Evolutionary conservation across 2,329 filamentous ascomycete genomes (phyloP), one percentile per base, ranked within the genome.

Genomic region (Meredithiella fracta): DNA sequence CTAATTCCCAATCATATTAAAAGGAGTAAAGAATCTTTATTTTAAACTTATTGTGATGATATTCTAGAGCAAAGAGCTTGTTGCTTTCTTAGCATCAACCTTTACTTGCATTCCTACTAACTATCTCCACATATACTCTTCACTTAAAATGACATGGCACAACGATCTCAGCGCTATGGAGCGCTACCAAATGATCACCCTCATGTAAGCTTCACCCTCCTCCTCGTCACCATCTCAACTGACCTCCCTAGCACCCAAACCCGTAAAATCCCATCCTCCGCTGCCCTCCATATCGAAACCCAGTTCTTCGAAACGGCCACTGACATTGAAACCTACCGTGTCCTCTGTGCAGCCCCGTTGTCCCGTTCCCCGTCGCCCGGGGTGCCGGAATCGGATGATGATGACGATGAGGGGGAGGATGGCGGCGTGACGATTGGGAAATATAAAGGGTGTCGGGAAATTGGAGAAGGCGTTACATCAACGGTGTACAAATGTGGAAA

Each of bases 381-480:
- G 53, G 31, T 60, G 34, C 38, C 61, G 7, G 58, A 56, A 6
- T 51, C 59, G 15, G 53, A 56, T 25, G 55, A 25, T 29, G 51
- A 42, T 7, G 3, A n/a, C 14, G 11, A 44, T 7, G 40, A 44
- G 7, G 15, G 11, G 7, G 5, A 5, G 5, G 29, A 34, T 5
- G 11, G 29, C 1, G 73, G 72, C 8, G 66, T 74, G 44, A 65
- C 66, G 31, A 80, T 83, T 57, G 80, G 79, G 7, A 26, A 66
- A 3, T 82, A 80, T 60, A 47, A 60, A 17, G 67, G 73, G 59
- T 84, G 80, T 64, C 67, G 69, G 25, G 73, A 74, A 61, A 64
- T 83, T n/a, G 72, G 73, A 49, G 72, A 73, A 60, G 92, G 92
- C 20, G 72, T 91, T 11, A 92, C 88, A 60, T 92, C 91, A 17